Conservation (phyloP, 306 rosid species). For the Boehmeria nivea region DNA sequence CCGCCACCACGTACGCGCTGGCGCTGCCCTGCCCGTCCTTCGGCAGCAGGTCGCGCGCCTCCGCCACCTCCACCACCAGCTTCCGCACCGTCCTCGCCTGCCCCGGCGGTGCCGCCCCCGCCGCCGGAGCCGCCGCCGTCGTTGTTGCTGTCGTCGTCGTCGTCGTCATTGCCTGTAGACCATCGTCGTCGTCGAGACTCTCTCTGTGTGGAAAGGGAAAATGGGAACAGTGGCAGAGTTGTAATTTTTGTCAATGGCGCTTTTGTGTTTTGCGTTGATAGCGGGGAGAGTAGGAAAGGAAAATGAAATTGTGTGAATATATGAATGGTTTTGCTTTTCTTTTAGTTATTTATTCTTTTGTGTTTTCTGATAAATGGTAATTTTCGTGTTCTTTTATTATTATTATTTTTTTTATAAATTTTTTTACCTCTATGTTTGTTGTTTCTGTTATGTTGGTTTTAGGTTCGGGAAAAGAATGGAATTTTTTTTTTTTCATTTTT, state of each 20-base stretch:
- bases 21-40: conserved; percentile 97
- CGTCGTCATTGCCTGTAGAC: conserved; percentile 45
- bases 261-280: conserved; percentile 36
- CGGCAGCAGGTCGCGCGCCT: conserved; percentile 84
- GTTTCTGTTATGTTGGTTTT: neutral
- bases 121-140: conserved; percentile 49
- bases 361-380: neutral
- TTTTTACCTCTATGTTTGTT: conserved; percentile 11
- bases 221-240: neutral
- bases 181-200: conserved; percentile 26
- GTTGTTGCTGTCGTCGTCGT: conserved; percentile 54
- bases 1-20: conserved; percentile 77
- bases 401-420: neutral
- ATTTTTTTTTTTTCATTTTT: neutral
- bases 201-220: neutral
- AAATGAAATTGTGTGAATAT: neutral
- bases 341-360: neutral
- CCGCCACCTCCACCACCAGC: conserved; percentile 62
- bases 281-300: conserved; percentile 22
- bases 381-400: neutral
- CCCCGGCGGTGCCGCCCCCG: conserved; percentile 6
- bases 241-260: no score
- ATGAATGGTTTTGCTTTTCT: neutral
- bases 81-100: conserved; percentile 36
- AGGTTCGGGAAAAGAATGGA: neutral